These are phyloP conservation scores for Barnettozyma siamensis DNA, from an alignment of 805 yeast species.

Conservation along the genomic window DNA sequence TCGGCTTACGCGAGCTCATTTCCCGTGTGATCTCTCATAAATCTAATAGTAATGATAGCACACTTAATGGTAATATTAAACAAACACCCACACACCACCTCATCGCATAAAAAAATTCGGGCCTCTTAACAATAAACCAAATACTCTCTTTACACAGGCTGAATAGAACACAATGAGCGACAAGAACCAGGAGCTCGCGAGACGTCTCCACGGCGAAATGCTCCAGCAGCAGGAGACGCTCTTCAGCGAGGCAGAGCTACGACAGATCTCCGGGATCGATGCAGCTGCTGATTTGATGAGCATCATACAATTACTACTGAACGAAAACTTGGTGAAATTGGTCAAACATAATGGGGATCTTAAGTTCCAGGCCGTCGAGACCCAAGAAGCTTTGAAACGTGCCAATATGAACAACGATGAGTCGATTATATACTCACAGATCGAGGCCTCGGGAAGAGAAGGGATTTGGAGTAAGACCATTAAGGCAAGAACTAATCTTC, in stretches of 20 bases:
- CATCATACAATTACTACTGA: constrained; percentile 46
- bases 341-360: constrained; percentile 61
- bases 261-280: constrained; percentile 39
- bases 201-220: constrained; percentile 60
- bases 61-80: no score
- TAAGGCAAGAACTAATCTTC: constrained; percentile 81
- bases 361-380: constrained; percentile 68
- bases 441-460: constrained; percentile 89
- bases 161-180: constrained; percentile 2
- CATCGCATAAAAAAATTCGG: constrained; percentile 4
- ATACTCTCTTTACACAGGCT: no score
- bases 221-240: constrained; percentile 41
- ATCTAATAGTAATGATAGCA: no score
- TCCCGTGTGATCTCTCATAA: no score
- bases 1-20: constrained; percentile 18
- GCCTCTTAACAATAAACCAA: no score
- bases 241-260: constrained; percentile 67
- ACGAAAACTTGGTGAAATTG: constrained; percentile 60
- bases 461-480: constrained; percentile 95
- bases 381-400: constrained; percentile 70
- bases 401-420: constrained; percentile 81
- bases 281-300: constrained; percentile 39
- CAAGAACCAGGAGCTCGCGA: constrained; percentile 37
- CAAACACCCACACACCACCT: constrained; percentile 7
- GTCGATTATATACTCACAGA: constrained; percentile 83